A percentile compares a stretch with the other conserved stretches of the same genome.
These are phyloP conservation scores for Mycosphaerella arachidis DNA, from an alignment of 2,329 filamentous ascomycete species.

Conservation along the genomic window DNA sequence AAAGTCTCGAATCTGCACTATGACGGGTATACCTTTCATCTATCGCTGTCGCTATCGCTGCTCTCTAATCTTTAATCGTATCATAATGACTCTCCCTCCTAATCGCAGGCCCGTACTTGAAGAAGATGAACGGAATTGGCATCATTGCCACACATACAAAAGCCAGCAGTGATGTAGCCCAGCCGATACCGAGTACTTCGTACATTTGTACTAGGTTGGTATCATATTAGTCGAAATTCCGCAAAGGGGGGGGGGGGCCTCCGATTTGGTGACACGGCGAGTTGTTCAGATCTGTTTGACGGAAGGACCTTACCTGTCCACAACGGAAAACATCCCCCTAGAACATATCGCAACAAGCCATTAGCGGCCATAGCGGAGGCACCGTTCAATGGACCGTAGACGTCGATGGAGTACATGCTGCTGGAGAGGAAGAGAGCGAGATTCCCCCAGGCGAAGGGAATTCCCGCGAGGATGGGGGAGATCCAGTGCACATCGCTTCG, in stretches of 20 bases:
- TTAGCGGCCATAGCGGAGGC: slow-evolving; percentile 59
- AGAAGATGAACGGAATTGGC: slow-evolving; percentile 38
- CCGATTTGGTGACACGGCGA: background rate
- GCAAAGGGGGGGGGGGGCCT: background rate
- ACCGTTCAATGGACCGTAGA: slow-evolving; percentile 50
- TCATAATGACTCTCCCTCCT: background rate
- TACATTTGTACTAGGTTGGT: slow-evolving; percentile 31
- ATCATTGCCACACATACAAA: slow-evolving; percentile 38
- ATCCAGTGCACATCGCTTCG: slow-evolving; percentile 37
- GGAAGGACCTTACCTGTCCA: slow-evolving; percentile 1
- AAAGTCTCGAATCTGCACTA: no score
- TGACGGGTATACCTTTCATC: no score
- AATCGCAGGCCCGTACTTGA: background rate
- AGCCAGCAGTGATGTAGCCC: slow-evolving; percentile 41
- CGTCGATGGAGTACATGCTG: slow-evolving; percentile 50
- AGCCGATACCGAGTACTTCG: slow-evolving; percentile 37
- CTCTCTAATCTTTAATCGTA: background rate
- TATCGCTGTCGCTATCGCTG: no score
- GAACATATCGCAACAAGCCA: slow-evolving; percentile 37
- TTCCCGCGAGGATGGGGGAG: slow-evolving; percentile 5
- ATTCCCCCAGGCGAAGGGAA: slow-evolving; percentile 30
- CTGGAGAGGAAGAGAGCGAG: slow-evolving; percentile 33
- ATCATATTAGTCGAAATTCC: background rate
- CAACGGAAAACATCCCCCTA: slow-evolving; percentile 16
- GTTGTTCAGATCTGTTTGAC: background rate